phyloP scores from a whole-genome alignment of 371 early-diverging fungal species.

The Rhizopus microsporus region DNA sequence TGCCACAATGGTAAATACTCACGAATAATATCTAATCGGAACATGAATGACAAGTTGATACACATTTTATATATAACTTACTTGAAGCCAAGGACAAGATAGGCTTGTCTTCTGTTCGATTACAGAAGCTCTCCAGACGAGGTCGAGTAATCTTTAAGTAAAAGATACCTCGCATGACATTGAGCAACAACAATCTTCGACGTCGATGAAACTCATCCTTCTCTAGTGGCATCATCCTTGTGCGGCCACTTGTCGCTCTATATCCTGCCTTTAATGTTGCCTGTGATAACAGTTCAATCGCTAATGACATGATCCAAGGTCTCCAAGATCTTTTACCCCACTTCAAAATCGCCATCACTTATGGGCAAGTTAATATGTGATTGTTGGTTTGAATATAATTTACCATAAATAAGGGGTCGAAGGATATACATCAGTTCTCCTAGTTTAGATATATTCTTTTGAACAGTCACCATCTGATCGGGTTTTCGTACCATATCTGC shows the following conservation, averaged over 20 bases:
- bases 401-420: conserved; percentile 83
- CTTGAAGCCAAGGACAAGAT: conserved; percentile 45
- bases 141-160: conserved; percentile 74
- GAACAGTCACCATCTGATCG: conserved; percentile 65
- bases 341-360: conserved; percentile 74
- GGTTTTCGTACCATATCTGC: conserved; percentile 67
- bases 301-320: conserved; percentile 84
- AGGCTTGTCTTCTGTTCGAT: conserved; percentile 42
- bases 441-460: conserved; percentile 57
- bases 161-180: conserved; percentile 85
- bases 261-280: conserved; percentile 36
- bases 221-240: conserved; percentile 66
- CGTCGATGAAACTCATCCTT: conserved; percentile 77
- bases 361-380: too few relatives aligned
- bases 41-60: neutral
- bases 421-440: conserved; percentile 85
- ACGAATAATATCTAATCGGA: conserved; percentile 61
- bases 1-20: conserved; percentile 96
- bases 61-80: conserved; percentile 6
- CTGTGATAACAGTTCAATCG: conserved; percentile 68
- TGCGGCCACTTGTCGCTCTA: conserved; percentile 31
- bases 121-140: conserved; percentile 51
- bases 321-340: conserved; percentile 79
- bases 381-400: neutral
- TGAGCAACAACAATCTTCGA: conserved; percentile 69